These are phyloP conservation scores for Trichoderma reesei DNA, from an alignment of 495 filamentous ascomycete species.

Conservation along the genomic window DNA sequence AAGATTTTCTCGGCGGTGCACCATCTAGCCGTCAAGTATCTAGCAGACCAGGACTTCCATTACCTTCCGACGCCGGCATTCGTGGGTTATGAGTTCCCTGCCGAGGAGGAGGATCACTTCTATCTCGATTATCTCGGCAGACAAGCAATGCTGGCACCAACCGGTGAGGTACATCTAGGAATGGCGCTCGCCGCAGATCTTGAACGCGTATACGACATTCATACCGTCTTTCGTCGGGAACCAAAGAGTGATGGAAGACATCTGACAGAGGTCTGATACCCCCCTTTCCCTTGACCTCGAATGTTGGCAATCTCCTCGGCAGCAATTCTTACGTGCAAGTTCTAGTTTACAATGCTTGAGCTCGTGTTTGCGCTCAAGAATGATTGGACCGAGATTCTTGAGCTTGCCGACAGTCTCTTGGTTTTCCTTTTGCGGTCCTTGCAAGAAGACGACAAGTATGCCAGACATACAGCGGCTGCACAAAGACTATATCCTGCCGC, in stretches of 20 bases:
- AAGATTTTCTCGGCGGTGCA: not conserved
- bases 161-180: not conserved
- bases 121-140: not conserved
- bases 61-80: not conserved
- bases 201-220: not conserved
- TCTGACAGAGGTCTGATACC: not conserved
- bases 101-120: not conserved
- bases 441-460: not conserved
- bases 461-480: not conserved
- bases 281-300: not conserved
- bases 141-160: not conserved
- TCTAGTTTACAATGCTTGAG: slow-evolving; percentile 1
- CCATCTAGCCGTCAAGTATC: not conserved
- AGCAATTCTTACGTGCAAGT: not conserved
- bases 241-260: not conserved
- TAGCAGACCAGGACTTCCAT: not conserved
- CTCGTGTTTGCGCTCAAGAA: not conserved
- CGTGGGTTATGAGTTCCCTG: not conserved
- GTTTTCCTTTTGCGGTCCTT: not conserved
- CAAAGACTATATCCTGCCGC: not conserved
- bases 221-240: not conserved
- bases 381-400: not conserved
- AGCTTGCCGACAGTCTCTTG: not conserved
- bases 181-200: not conserved
- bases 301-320: not conserved